These are phyloP conservation scores for Capsella rubella DNA, from an alignment of 441 rosid genomes.

Conservation along the genomic window DNA sequence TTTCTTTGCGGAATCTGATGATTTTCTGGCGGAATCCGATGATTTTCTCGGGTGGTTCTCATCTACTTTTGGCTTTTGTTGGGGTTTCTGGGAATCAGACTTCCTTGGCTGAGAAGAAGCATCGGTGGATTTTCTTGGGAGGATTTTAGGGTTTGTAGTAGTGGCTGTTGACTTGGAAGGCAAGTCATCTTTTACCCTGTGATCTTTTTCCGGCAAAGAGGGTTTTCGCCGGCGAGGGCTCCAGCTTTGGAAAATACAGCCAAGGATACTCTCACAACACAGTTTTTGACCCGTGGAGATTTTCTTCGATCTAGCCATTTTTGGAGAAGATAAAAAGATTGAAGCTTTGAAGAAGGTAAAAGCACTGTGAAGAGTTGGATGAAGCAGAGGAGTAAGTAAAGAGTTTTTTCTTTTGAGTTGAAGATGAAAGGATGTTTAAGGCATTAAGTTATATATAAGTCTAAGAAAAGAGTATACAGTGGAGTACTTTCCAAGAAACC, in stretches of 20 bases:
- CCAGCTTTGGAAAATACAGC: conserved; percentile 59
- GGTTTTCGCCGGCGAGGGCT: conserved; percentile 50
- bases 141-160: conserved; percentile 44
- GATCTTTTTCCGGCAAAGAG: conserved; percentile 40
- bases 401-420: conserved; percentile 30
- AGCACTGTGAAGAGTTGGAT: conserved; percentile 24
- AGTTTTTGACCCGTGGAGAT: conserved; percentile 45
- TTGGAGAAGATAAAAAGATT: not conserved
- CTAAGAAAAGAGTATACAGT: conserved; percentile 41
- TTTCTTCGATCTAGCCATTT: conserved; percentile 36
- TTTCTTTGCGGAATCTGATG: conserved; percentile 46
- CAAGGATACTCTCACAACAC: conserved; percentile 67
- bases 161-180: conserved; percentile 35
- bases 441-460: conserved; percentile 38
- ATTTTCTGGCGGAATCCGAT: conserved; percentile 49
- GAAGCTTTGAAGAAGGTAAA: conserved; percentile 29
- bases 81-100: conserved; percentile 40
- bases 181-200: conserved; percentile 29
- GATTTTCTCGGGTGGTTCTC: conserved; percentile 44
- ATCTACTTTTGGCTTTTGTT: conserved; percentile 20
- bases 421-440: conserved; percentile 52
- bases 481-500: conserved; percentile 83
- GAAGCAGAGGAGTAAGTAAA: conserved; percentile 28
- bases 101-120: conserved; percentile 31
- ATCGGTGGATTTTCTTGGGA: conserved; percentile 37